These are phyloP conservation scores for Acacia crassicarpa DNA, from an alignment of 306 rosid genomes.

Conservation along the genomic window DNA sequence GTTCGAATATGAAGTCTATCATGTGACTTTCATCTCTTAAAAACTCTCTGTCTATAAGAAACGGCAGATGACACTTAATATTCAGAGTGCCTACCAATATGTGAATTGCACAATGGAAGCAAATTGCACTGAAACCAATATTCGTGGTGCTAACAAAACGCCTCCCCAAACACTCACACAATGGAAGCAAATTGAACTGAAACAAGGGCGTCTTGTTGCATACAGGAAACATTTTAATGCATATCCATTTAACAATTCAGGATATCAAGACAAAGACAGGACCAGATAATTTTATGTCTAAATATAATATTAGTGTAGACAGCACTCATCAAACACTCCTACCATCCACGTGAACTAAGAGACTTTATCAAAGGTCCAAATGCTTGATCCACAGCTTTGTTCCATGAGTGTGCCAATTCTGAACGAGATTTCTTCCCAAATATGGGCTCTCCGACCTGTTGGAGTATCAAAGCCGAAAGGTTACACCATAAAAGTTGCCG, in stretches of 20 bases:
- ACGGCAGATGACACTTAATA: background rate
- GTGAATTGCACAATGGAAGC: background rate
- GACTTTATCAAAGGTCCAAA: slow-evolving; percentile 72
- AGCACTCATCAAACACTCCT: slow-evolving; percentile 33
- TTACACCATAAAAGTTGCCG: slow-evolving; percentile 24
- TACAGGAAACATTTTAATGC: background rate
- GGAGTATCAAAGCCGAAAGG: slow-evolving; percentile 19
- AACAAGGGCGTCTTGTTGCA: background rate
- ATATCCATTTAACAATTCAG: slow-evolving; percentile 26
- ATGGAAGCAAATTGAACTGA: background rate
- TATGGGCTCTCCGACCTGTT: slow-evolving; percentile 54
- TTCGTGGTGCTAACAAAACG: background rate
- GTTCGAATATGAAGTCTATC: background rate
- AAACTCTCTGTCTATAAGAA: background rate
- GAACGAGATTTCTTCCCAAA: slow-evolving; percentile 51
- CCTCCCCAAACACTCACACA: background rate
- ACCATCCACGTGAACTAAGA: slow-evolving; percentile 92
- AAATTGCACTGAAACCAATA: no score
- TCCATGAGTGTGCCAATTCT: slow-evolving; percentile 56
- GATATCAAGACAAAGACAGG: slow-evolving; percentile 9
- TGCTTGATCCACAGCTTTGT: slow-evolving; percentile 58
- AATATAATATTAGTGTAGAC: background rate
- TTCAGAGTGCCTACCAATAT: background rate
- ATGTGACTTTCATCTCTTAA: background rate
- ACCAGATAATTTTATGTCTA: slow-evolving; percentile 1